Percentiles rank a stretch among this genome's conserved stretches.
phyloP scores from a whole-genome alignment of 2,329 filamentous ascomycete genomes.

The Calonectria pauciramosa region DNA sequence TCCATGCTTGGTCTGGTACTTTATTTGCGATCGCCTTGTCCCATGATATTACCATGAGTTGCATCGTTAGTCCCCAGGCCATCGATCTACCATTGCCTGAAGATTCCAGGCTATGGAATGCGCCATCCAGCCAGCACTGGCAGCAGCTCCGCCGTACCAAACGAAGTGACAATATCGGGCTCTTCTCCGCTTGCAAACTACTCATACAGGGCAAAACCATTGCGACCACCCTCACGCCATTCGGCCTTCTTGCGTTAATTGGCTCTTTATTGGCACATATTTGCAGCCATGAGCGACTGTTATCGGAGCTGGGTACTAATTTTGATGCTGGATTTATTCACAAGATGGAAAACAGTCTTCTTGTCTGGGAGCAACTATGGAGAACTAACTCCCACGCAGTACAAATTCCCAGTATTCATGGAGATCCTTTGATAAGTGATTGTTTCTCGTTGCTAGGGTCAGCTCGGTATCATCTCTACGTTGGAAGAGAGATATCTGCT shows the following conservation, averaged over 20 bases:
- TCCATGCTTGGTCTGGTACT: background rate
- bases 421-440: background rate
- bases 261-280: background rate
- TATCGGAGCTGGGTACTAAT: background rate
- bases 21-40: background rate
- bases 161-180: background rate
- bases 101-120: background rate
- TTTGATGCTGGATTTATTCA: background rate
- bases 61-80: background rate
- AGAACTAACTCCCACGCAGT: background rate
- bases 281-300: background rate
- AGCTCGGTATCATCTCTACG: background rate
- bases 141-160: background rate
- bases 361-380: background rate
- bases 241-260: background rate
- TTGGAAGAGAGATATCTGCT: background rate
- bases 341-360: background rate
- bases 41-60: background rate
- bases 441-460: background rate
- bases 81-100: background rate
- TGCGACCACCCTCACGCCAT: background rate
- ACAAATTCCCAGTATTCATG: background rate
- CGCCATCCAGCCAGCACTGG: background rate
- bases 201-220: background rate
- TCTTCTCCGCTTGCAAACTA: background rate